Evolutionary conservation across 352 stramenopile genomes (phyloP).

Genomic region (Globisporangium emineosum): DNA sequence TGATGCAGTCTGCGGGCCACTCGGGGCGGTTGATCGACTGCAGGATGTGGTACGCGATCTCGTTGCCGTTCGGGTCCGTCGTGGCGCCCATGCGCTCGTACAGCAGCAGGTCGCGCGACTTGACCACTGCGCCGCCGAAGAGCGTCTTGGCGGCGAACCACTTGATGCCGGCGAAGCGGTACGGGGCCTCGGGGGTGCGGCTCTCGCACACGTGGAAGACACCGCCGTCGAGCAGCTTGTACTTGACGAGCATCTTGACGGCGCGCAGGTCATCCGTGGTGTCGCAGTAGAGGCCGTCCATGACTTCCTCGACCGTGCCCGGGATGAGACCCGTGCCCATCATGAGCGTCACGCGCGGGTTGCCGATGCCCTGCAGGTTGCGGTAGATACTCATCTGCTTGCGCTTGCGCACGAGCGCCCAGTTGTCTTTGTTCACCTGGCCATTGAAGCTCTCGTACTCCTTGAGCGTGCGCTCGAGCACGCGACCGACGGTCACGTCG

Average conservation of each 20-base stretch:
- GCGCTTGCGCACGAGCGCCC: conserved; percentile 16
- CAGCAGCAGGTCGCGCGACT: conserved; percentile 32
- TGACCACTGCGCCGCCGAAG: conserved; percentile 23
- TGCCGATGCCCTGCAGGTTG: conserved; percentile 10
- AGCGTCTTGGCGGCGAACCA: conserved; percentile 30
- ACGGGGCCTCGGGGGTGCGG: conserved; percentile 26
- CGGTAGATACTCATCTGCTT: conserved; percentile 19
- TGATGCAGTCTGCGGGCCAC: conserved; percentile 22
- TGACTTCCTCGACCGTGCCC: conserved; percentile 27
- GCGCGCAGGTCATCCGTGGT: conserved; percentile 32
- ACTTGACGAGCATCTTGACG: conserved; percentile 28
- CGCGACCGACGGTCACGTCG: conserved; percentile 18
- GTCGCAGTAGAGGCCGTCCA: conserved; percentile 40
- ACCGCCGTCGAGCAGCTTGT: conserved; percentile 28
- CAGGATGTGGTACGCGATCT: conserved; percentile 22
- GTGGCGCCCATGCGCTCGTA: conserved; percentile 20
- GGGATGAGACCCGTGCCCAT: conserved; percentile 13
- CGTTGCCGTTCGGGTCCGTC: conserved; percentile 11
- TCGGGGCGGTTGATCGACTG: conserved; percentile 22
- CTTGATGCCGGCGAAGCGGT: conserved; percentile 42
- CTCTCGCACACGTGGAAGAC: conserved; percentile 38
- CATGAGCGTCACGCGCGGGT: conserved; percentile 17
- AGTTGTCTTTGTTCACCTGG: conserved; percentile 12
- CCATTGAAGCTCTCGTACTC: conserved; percentile 19
- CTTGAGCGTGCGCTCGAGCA: conserved; percentile 17